Evolutionary conservation across 352 stramenopile species (phyloP), one percentile per base, ranked within the genome.

Genomic region (Globisporangium uncinulatum): DNA sequence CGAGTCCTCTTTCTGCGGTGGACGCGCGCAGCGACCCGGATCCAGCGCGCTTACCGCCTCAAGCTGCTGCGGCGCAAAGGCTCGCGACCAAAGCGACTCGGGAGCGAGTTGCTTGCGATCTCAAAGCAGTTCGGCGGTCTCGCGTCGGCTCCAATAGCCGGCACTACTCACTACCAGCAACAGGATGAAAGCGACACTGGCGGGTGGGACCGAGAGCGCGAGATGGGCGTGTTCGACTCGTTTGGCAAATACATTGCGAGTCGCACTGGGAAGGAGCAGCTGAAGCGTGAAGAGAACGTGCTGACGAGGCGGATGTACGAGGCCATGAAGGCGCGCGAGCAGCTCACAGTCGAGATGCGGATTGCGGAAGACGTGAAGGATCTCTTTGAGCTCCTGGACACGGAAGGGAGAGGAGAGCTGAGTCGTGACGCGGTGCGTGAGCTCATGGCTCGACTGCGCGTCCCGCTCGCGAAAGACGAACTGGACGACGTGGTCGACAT

Each of bases 351-450:
- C 1, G 56, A 84, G 5, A 66, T 79, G 19, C 74, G 79, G 7
- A 32, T 88, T 8, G 53, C 79, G 2, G 74, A 86, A 55, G 76
- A 91, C 21, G 59, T 76, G 0, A 62, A 72, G 5, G 83, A 90
- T 44, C 61, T 91, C 6, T 93, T 93, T 55, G 80, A 89, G 59
- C 69, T 88, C 14, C 59, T 88, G 29, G 83, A 91, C 24, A 61
- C 74, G n/a, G 66, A 59, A 20, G 75, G 75, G 1, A 63, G 56
- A 14, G 73, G 76, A 2, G 80, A 87, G 60, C 56, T 89, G 2
- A 77, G 67, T 7, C 61, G 76, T 13, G 76, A 85, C 6, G 57
- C 60, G 11, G 82, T 68, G 1, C 62, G 61, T 13, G 76, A 72
- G 44, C 57, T 90, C 32, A 87, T 87, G 45, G 68, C 50, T 51